phyloP scores from a whole-genome alignment of 306 rosid genomes.

The Lithocarpus polystachyus region DNA sequence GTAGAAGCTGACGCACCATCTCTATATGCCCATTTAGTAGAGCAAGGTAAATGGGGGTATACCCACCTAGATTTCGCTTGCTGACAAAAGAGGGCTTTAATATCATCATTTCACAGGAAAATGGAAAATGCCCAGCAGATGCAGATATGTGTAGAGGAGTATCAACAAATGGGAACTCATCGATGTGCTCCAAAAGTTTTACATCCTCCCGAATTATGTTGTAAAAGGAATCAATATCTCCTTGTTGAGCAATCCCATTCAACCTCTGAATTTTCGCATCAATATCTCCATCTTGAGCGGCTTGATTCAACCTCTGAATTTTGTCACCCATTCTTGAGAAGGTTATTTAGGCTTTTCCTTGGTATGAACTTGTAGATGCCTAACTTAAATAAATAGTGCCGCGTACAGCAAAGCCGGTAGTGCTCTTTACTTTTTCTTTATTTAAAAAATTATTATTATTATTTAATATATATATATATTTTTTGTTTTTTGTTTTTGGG shows the following conservation, averaged over 20 bases:
- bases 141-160: constrained; percentile 45
- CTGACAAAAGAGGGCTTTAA: constrained; percentile 36
- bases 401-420: too few relatives aligned
- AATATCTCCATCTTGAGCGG: constrained; percentile 22
- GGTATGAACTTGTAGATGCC: too few relatives aligned
- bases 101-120: constrained; percentile 36
- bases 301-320: background rate
- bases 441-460: too few relatives aligned
- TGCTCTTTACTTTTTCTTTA: too few relatives aligned
- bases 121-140: constrained; percentile 16
- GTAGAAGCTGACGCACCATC: constrained; percentile 11
- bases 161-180: constrained; percentile 23
- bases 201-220: constrained; percentile 17
- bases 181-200: constrained; percentile 1
- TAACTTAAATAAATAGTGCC: background rate
- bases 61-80: constrained; percentile 33
- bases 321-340: too few relatives aligned
- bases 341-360: too few relatives aligned
- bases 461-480: too few relatives aligned
- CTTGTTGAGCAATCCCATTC: background rate
- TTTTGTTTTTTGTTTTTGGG: too few relatives aligned
- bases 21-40: constrained; percentile 13
- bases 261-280: background rate
- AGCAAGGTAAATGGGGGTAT: constrained; percentile 37
- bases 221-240: constrained; percentile 28